Evolutionary conservation across 2,329 filamentous ascomycete species (phyloP).

Genomic region (Aspergillus sp.): DNA sequence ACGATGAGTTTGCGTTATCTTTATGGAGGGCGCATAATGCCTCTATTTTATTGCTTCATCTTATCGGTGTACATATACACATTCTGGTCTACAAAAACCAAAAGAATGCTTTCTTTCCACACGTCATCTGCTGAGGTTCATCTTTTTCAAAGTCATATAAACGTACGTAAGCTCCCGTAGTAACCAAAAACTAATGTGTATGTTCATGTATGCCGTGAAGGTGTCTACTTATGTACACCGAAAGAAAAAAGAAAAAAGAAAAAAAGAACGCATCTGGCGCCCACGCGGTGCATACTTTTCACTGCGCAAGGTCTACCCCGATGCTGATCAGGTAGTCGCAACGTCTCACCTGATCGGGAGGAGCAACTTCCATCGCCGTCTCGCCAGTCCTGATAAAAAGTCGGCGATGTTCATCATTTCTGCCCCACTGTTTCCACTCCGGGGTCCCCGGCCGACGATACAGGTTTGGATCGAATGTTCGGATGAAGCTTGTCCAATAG

Average conservation of each 20-base stretch:
- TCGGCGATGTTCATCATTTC: constrained; percentile 29
- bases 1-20: neutral
- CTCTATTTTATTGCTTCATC: neutral
- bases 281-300: neutral
- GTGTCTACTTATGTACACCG: neutral
- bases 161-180: neutral
- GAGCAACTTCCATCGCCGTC: constrained; percentile 49
- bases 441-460: constrained; percentile 48
- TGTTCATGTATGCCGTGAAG: neutral
- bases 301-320: constrained; percentile 50
- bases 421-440: constrained; percentile 51
- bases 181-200: neutral
- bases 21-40: neutral
- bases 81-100: neutral
- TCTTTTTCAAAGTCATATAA: neutral
- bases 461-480: constrained; percentile 64
- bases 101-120: neutral
- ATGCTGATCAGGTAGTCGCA: constrained; percentile 54
- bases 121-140: neutral
- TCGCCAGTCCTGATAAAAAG: constrained; percentile 47
- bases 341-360: constrained; percentile 38
- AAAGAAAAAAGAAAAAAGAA: neutral
- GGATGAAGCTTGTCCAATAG: constrained; percentile 75
- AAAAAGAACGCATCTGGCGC: neutral
- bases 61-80: neutral